Evolutionary conservation across 768 basidiomycete genomes (phyloP).

Genomic region (Boletus speciosus): DNA sequence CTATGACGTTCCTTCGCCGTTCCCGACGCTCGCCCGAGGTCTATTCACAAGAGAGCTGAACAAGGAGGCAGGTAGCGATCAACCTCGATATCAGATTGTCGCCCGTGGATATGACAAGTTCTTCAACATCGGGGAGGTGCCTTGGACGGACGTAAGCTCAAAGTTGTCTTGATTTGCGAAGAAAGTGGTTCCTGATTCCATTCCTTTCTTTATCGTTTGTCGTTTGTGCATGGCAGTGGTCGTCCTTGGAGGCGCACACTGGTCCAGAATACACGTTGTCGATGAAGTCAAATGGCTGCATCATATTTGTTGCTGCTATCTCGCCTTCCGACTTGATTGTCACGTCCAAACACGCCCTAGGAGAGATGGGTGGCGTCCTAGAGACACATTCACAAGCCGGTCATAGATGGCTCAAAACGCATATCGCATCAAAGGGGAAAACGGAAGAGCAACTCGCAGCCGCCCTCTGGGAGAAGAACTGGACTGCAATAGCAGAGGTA

Average conservation of each 20-base stretch:
- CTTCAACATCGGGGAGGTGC: constrained; percentile 96
- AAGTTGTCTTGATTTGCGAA: neutral
- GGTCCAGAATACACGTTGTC: constrained; percentile 79
- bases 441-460: constrained; percentile 73
- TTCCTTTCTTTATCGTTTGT: neutral
- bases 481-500: constrained; percentile 93
- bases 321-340: constrained; percentile 71
- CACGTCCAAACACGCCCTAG: constrained; percentile 91
- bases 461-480: constrained; percentile 72
- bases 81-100: constrained; percentile 59
- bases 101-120: constrained; percentile 97
- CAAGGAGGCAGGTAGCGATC: constrained; percentile 29
- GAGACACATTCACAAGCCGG: constrained; percentile 80
- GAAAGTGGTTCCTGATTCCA: neutral
- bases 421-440: constrained; percentile 51
- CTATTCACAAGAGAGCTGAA: constrained; percentile 66
- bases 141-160: constrained; percentile 81
- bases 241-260: constrained; percentile 63
- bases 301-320: constrained; percentile 91
- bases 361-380: constrained; percentile 41
- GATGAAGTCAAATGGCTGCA: constrained; percentile 93
- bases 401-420: constrained; percentile 74
- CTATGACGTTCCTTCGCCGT: constrained; percentile 82
- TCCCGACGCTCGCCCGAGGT: constrained; percentile 93
- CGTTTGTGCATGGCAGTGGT: constrained; percentile 57